Conservation (phyloP, 1,284 basidiomycete species). For the Megacollybia platyphylla region DNA sequence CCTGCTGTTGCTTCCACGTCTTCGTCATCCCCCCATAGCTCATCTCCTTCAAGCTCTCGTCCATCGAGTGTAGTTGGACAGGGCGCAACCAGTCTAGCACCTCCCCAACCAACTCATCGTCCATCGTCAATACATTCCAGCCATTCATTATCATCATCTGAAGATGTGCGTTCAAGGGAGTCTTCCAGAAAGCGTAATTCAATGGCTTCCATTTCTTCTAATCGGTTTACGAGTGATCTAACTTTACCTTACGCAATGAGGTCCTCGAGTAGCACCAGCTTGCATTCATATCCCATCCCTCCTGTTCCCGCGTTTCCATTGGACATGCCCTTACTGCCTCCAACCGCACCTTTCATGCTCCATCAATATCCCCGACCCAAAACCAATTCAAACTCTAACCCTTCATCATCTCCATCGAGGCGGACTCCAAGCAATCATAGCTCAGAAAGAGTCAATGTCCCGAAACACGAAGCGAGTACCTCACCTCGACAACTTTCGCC, state of each 20-base stretch:
- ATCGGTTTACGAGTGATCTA: not conserved
- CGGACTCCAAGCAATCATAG: not conserved
- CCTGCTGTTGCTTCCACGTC: slow-evolving; percentile 8
- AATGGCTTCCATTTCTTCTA: slow-evolving; percentile 21
- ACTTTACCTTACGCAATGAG: not conserved
- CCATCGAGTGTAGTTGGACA: slow-evolving; percentile 27
- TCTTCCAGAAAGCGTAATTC: slow-evolving; percentile 30
- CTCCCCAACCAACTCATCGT: slow-evolving; percentile 24
- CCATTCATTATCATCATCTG: slow-evolving; percentile 35
- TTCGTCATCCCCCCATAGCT: slow-evolving; percentile 16
- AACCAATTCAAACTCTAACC: not conserved
- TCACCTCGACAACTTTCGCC: not conserved
- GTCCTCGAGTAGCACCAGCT: slow-evolving; percentile 1
- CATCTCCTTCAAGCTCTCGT: slow-evolving; percentile 37
- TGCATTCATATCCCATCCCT: slow-evolving; percentile 7
- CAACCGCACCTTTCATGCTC: slow-evolving; percentile 3
- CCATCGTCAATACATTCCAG: slow-evolving; percentile 36
- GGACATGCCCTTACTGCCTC: slow-evolving; percentile 2
- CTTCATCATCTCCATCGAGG: not conserved
- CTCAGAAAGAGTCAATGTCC: not conserved
- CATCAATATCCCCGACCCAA: not conserved
- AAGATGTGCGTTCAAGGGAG: slow-evolving; percentile 34
- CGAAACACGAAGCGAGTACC: not conserved
- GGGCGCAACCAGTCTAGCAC: slow-evolving; percentile 15
- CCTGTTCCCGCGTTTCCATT: slow-evolving; percentile 1